Conservation (phyloP, 768 basidiomycete species). For the Suillus luteus region DNA sequence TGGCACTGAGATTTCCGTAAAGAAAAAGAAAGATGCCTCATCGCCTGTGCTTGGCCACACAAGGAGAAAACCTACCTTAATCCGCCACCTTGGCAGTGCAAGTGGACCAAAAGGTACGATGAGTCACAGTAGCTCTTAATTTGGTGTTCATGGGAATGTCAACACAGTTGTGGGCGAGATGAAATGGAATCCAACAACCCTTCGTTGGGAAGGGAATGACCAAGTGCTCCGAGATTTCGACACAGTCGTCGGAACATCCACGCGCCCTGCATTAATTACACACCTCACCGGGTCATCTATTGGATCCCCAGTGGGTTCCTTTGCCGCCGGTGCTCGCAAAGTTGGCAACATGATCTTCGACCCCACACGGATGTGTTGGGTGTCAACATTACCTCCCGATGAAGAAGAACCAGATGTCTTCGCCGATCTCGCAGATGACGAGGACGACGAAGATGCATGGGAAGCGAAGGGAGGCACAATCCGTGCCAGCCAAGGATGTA, state of each 20-base stretch:
- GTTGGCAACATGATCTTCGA: conserved; percentile 99
- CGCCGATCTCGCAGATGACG: conserved; percentile 89
- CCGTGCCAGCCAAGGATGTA: conserved; percentile 52
- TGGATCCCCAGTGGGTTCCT: conserved; percentile 74
- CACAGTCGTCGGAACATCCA: conserved; percentile 71
- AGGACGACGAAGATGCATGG: conserved; percentile 74
- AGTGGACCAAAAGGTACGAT: conserved; percentile 71
- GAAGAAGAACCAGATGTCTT: conserved; percentile 97
- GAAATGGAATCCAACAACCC: conserved; percentile 91
- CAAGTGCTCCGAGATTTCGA: conserved; percentile 91
- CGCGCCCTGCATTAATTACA: conserved; percentile 93
- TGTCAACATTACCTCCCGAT: conserved; percentile 80
- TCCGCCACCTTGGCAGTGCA: conserved; percentile 76
- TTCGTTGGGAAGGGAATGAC: conserved; percentile 98
- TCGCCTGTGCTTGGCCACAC: conserved; percentile 49
- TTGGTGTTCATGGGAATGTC: conserved; percentile 18
- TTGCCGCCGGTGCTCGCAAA: conserved; percentile 78
- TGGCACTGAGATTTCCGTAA: conserved; percentile 42
- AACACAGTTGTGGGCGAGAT: conserved; percentile 89
- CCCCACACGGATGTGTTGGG: conserved; percentile 92
- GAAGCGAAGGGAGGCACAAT: conserved; percentile 81
- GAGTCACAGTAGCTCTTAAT: conserved; percentile 4
- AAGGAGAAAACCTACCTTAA: conserved; percentile 81
- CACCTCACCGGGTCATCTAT: conserved; percentile 89
- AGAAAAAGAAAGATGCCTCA: conserved; percentile 54